Evolutionary conservation across 768 basidiomycete species (phyloP).

Genomic region (Nevesoporus exiguus): DNA sequence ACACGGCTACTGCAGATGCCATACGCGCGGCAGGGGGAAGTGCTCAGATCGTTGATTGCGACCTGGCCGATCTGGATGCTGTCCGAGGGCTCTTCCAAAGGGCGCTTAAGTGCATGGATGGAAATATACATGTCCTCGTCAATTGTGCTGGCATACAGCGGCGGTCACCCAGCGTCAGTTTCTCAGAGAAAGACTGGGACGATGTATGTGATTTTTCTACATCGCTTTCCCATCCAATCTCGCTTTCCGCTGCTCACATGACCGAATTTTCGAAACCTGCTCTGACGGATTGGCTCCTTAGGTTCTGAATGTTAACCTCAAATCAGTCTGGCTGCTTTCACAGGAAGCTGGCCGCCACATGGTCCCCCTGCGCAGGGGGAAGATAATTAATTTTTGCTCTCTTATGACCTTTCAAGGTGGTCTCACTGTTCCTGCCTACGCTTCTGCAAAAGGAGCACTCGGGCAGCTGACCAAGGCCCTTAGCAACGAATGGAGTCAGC

Average conservation of each 20-base stretch:
- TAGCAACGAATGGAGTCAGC: slow-evolving; percentile 89
- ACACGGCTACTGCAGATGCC: slow-evolving; percentile 34
- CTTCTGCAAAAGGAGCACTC: slow-evolving; percentile 85
- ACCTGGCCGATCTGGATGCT: slow-evolving; percentile 48
- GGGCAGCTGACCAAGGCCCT: slow-evolving; percentile 86
- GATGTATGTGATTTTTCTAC: slow-evolving; percentile 50
- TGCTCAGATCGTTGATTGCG: slow-evolving; percentile 49
- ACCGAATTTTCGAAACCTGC: slow-evolving; percentile 2
- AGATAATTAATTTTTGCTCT: slow-evolving; percentile 68
- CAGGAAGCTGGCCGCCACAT: slow-evolving; percentile 89
- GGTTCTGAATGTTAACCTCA: slow-evolving; percentile 87
- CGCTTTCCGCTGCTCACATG: slow-evolving; percentile 2
- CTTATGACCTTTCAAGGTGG: slow-evolving; percentile 54
- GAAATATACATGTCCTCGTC: slow-evolving; percentile 58
- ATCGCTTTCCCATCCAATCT: slow-evolving; percentile 8
- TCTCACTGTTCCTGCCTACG: slow-evolving; percentile 82
- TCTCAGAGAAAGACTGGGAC: slow-evolving; percentile 67
- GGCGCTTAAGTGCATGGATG: slow-evolving; percentile 49
- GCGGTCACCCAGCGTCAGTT: slow-evolving; percentile 58
- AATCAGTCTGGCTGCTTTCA: slow-evolving; percentile 79
- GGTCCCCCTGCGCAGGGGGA: slow-evolving; percentile 68
- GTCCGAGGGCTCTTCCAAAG: slow-evolving; percentile 48
- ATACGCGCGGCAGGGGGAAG: slow-evolving; percentile 36
- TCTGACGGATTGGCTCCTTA: slow-evolving; percentile 28
- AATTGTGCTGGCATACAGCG: slow-evolving; percentile 68